Percentiles rank a stretch among this genome's conserved stretches.
phyloP scores from a whole-genome alignment of 306 rosid genomes.

The Clitoria ternatea region DNA sequence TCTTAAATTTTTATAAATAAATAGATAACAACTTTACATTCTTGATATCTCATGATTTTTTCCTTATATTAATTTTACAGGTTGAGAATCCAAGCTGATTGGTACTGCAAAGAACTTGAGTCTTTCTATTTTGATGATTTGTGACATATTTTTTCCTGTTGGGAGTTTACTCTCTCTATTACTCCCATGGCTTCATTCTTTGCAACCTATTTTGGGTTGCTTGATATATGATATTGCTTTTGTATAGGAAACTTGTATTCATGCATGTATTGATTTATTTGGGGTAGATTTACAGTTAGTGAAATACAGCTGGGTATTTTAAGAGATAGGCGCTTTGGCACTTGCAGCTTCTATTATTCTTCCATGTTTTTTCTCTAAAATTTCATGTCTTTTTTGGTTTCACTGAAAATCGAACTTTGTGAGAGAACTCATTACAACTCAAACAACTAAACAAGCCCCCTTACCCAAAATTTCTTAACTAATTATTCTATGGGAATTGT shows the following conservation, averaged over 20 bases:
- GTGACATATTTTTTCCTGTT: conserved; percentile 8
- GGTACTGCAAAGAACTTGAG: neutral
- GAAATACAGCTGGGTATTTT: neutral
- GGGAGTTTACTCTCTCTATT: conserved; percentile 11
- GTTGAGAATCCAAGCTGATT: conserved; percentile 23
- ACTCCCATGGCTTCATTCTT: conserved; percentile 42
- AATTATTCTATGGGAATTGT: too few species aligned
- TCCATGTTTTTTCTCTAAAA: neutral
- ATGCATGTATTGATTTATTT: conserved; percentile 16
- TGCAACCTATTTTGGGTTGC: conserved; percentile 38
- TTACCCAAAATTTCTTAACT: too few species aligned
- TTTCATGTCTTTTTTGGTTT: neutral
- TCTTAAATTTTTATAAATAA: too few species aligned
- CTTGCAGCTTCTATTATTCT: neutral
- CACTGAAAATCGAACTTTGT: too few species aligned
- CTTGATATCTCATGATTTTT: too few species aligned
- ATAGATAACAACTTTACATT: too few species aligned
- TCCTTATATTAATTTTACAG: too few species aligned
- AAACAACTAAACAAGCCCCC: too few species aligned
- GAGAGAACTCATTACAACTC: too few species aligned
- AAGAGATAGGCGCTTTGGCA: neutral
- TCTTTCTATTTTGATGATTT: conserved; percentile 12
- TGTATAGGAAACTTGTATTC: conserved; percentile 31
- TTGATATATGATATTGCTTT: conserved; percentile 9
- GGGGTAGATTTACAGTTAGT: neutral